Evolutionary conservation across 2,329 filamentous ascomycete species (phyloP).

Genomic region (Juglanconis sp.): DNA sequence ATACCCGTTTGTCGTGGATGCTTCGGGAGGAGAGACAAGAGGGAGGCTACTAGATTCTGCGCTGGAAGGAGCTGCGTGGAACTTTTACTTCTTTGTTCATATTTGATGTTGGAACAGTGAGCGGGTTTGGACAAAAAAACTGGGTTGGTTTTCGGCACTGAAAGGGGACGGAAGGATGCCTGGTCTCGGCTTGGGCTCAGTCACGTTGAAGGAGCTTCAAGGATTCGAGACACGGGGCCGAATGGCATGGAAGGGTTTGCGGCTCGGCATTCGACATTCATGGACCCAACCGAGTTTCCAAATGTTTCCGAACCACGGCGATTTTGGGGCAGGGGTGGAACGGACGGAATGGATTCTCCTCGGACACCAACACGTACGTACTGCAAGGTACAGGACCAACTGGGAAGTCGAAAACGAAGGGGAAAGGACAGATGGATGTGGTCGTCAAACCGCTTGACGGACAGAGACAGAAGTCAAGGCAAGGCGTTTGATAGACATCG

Average conservation of each 20-base stretch:
- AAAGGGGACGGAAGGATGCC: not conserved
- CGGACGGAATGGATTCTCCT: no score
- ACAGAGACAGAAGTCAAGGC: not conserved
- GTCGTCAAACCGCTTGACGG: not conserved
- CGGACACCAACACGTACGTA: not conserved
- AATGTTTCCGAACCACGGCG: no score
- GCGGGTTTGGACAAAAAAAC: not conserved
- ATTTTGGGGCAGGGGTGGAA: not conserved
- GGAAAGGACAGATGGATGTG: not conserved
- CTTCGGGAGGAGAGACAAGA: not conserved
- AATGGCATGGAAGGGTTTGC: not conserved
- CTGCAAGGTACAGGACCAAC: not conserved
- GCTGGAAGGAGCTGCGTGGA: not conserved
- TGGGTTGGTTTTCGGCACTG: not conserved
- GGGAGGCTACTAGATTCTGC: not conserved
- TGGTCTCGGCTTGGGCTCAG: not conserved
- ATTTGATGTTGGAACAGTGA: not conserved
- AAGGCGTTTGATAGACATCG: not conserved
- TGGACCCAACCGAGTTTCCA: not conserved
- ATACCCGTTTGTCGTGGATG: slow-evolving; percentile 3
- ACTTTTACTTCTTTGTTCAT: not conserved
- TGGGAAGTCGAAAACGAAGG: not conserved
- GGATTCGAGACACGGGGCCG: not conserved
- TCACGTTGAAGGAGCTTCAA: not conserved
- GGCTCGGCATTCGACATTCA: not conserved